Evolutionary conservation across 2,329 filamentous ascomycete species (phyloP).

Genomic region (Calonectria pteridis): DNA sequence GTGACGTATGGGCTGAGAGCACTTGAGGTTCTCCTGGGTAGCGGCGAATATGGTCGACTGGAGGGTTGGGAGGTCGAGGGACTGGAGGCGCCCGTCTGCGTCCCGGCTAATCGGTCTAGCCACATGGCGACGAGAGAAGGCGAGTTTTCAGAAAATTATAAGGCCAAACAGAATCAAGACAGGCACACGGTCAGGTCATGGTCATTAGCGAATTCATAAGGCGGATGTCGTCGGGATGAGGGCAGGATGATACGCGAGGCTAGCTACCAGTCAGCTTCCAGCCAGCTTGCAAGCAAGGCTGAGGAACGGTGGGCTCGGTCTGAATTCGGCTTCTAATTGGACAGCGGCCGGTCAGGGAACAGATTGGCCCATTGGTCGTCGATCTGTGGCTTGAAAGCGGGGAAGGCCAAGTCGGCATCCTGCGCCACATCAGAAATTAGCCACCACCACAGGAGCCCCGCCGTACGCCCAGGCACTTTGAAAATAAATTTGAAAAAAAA

Average conservation of each 20-base stretch:
- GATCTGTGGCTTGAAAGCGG: slow-evolving; percentile 20
- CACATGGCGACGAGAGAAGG: slow-evolving; percentile 72
- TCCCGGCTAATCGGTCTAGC: slow-evolving; percentile 84
- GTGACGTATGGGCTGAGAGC: slow-evolving; percentile 77
- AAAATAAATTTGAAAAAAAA: not conserved
- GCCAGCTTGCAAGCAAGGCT: slow-evolving; percentile 48
- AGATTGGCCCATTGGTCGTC: not conserved
- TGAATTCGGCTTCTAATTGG: slow-evolving; percentile 35
- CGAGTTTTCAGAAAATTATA: slow-evolving; percentile 19
- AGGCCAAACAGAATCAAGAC: not conserved
- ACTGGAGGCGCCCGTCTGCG: slow-evolving; percentile 71
- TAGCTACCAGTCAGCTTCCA: slow-evolving; percentile 39
- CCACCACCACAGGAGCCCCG: slow-evolving; percentile 18
- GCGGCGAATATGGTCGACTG: slow-evolving; percentile 79
- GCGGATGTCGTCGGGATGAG: slow-evolving; percentile 15
- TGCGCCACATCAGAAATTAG: not conserved
- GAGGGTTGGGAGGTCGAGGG: slow-evolving; percentile 72
- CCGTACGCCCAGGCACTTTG: not conserved
- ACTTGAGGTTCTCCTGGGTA: slow-evolving; percentile 74
- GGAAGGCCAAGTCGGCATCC: not conserved
- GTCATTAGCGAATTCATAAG: slow-evolving; percentile 7
- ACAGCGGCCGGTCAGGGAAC: not conserved
- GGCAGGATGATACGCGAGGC: slow-evolving; percentile 29
- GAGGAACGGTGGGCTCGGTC: slow-evolving; percentile 25
- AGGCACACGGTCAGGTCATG: slow-evolving; percentile 29